Evolutionary conservation across 345 rosid species (phyloP), one percentile per base, ranked within the genome.

Genomic region (Citrus sp.): DNA sequence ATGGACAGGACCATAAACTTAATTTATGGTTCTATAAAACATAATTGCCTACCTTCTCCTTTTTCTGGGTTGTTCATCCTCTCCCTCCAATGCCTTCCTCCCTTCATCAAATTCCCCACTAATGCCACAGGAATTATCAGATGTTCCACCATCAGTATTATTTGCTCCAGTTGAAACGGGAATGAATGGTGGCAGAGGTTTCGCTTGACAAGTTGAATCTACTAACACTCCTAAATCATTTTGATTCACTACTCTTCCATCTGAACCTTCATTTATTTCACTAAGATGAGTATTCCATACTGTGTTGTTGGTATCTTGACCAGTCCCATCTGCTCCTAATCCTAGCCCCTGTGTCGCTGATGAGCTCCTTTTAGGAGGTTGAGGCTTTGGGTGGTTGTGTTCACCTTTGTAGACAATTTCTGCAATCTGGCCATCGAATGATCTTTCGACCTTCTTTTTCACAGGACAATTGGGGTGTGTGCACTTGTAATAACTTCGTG

Each of bases 351-450:
- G 94, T 38, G 82, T 75, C 70, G 83, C 90, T 3, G 87, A 78
- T 21, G 89, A 82, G 49, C 80, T 86, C 27, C 89, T 90, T 55
- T 90, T 94, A 1, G 92, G 91, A 70, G 90, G 93, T 71, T 85
- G 91, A 38, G 98, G 98, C 82, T 94, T 97, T 13, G 84, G 74
- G 80, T 97, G 99, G 73, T 85, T 93, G 81, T 97, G 99, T 66
- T 93, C 99, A 27, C 98, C 98, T 75, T 91, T 93, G 86, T 97
- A 97, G 34, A 97, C 98, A 69, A 94, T 93, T 81, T 94, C 99
- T 55, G 98, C 93, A 25, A 97, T 94, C 70, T 90, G 93, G 30
- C 98, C 97, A 77, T 90, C 96, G 25, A 88, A 73, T 73, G 98
- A 93, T 77, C 97, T 91, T 80, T 97, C 99, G 2, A 93, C 99